Conservation (phyloP, 1,139 yeast species). For the Geotrichum klebahnii region DNA sequence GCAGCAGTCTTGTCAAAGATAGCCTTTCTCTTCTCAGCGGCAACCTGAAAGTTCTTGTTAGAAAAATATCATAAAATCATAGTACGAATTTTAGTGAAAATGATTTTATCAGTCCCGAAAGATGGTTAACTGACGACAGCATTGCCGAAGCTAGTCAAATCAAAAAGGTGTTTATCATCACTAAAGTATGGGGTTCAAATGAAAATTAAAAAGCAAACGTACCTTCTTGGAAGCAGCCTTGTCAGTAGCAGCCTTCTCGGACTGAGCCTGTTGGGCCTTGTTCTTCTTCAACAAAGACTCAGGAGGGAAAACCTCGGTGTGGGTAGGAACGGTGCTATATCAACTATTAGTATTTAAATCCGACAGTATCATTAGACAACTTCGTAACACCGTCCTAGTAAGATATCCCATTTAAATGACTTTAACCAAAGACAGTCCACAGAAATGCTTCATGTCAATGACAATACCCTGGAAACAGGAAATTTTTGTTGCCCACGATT, state of each 20-base stretch:
- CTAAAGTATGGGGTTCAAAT: too few relatives aligned
- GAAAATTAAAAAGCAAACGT: conserved; percentile 41
- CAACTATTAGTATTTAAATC: conserved; percentile 25
- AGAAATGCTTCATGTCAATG: neutral
- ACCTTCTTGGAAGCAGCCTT: conserved; percentile 91
- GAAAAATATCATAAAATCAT: neutral
- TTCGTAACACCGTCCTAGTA: neutral
- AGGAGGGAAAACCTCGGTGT: conserved; percentile 51
- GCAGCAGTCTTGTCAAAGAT: conserved; percentile 97
- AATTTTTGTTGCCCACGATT: too few relatives aligned
- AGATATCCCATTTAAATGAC: too few relatives aligned
- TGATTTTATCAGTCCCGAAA: conserved; percentile 93
- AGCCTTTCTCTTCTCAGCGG: conserved; percentile 69
- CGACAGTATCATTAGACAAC: neutral
- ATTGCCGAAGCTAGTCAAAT: conserved; percentile 49
- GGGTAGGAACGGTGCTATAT: conserved; percentile 22
- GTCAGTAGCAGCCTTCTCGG: conserved; percentile 79
- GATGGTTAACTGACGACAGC: conserved; percentile 97
- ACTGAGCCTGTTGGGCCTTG: conserved; percentile 54
- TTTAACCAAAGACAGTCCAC: too few relatives aligned
- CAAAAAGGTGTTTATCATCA: conserved; percentile 25
- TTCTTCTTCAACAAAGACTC: conserved; percentile 95
- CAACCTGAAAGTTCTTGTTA: conserved; percentile 11
- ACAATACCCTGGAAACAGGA: neutral
- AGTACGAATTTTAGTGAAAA: neutral